These are phyloP conservation scores for Didymella keratinophila DNA, from an alignment of 2,329 filamentous ascomycete genomes.

Conservation along the genomic window DNA sequence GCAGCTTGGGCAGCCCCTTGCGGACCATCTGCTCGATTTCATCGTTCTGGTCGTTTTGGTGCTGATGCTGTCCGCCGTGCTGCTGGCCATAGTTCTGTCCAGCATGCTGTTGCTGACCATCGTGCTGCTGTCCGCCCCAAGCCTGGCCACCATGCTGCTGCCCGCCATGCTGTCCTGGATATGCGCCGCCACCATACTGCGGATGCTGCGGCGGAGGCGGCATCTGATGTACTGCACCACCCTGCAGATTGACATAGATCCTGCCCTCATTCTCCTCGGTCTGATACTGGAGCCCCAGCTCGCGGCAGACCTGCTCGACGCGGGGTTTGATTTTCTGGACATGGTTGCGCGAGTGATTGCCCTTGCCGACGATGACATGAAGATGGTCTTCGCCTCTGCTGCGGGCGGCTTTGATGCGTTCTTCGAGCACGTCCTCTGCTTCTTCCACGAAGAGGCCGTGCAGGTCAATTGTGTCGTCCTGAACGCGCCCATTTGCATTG, in stretches of 20 bases:
- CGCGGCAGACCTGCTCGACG: slow-evolving; percentile 84
- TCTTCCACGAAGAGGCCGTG: slow-evolving; percentile 96
- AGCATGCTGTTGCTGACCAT: slow-evolving; percentile 42
- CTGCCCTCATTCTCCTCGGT: slow-evolving; percentile 90
- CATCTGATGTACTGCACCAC: slow-evolving; percentile 62
- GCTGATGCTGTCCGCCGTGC: slow-evolving; percentile 51
- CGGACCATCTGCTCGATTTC: slow-evolving; percentile 67
- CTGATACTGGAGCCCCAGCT: slow-evolving; percentile 80
- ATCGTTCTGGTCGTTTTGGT: slow-evolving; percentile 59
- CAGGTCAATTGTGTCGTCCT: slow-evolving; percentile 85
- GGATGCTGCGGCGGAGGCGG: slow-evolving; percentile 53
- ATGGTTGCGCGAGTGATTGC: slow-evolving; percentile 82
- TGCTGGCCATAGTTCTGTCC: slow-evolving; percentile 28
- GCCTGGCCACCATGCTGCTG: slow-evolving; percentile 47
- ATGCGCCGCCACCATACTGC: slow-evolving; percentile 42
- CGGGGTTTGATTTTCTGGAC: slow-evolving; percentile 96
- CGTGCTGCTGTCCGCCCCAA: slow-evolving; percentile 39
- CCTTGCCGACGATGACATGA: slow-evolving; percentile 95
- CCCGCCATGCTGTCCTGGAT: slow-evolving; percentile 51
- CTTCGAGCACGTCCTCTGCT: slow-evolving; percentile 87
- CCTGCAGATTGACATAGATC: slow-evolving; percentile 86
- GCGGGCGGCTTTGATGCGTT: slow-evolving; percentile 81
- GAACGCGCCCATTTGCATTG: slow-evolving; percentile 78
- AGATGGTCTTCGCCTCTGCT: slow-evolving; percentile 79
- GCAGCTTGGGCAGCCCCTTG: slow-evolving; percentile 66